Evolutionary conservation across 2,329 filamentous ascomycete species (phyloP).

Genomic region (Fusarium drepaniforme): DNA sequence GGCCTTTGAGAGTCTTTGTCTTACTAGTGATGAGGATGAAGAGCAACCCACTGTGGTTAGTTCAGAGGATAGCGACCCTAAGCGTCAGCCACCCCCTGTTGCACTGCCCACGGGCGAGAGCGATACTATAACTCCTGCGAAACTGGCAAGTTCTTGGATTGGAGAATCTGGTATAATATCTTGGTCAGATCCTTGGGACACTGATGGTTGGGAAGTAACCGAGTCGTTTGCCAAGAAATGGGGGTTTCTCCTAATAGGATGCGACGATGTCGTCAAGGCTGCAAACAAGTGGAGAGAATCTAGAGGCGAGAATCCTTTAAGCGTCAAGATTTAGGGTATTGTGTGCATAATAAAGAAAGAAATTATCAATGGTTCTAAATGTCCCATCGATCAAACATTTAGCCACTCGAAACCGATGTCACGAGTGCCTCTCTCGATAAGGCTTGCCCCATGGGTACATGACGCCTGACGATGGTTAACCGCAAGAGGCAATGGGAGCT

Average conservation of each 20-base stretch:
- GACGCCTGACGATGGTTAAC: not conserved
- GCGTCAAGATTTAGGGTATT: slow-evolving; percentile 1
- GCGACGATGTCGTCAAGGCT: slow-evolving; percentile 21
- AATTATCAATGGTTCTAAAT: too few relatives aligned
- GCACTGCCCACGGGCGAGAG: not conserved
- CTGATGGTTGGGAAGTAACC: not conserved
- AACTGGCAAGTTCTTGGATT: not conserved
- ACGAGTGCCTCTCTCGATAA: not conserved
- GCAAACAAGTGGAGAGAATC: slow-evolving; percentile 29
- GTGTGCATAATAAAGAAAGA: too few relatives aligned
- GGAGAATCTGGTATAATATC: not conserved
- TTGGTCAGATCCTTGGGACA: not conserved
- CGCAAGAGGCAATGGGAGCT: not conserved
- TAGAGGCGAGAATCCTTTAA: slow-evolving; percentile 28
- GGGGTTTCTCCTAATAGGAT: slow-evolving; percentile 28
- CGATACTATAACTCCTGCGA: not conserved
- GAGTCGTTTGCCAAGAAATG: slow-evolving; percentile 29
- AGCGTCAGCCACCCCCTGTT: too few relatives aligned
- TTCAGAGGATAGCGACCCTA: not conserved
- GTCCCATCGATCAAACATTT: too few relatives aligned
- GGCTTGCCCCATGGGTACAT: not conserved
- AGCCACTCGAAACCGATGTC: too few relatives aligned
- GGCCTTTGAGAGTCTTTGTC: not conserved
- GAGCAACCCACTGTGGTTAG: not conserved
- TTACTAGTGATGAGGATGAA: not conserved